phyloP scores from a whole-genome alignment of 2,329 filamentous ascomycete species.

The Epichloe hybrida region DNA sequence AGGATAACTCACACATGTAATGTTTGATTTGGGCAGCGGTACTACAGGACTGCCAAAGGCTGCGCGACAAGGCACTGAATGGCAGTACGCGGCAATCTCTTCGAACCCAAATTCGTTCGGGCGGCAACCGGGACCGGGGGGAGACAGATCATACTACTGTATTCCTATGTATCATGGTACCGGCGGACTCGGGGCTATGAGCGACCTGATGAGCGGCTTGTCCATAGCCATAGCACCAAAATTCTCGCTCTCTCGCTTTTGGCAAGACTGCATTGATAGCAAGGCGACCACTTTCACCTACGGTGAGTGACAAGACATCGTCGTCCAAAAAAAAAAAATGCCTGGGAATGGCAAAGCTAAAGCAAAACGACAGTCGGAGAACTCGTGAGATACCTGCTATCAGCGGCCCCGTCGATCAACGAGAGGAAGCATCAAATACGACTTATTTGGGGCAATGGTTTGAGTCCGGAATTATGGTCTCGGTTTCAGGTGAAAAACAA shows the following conservation, averaged over 20 bases:
- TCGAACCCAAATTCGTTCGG: background rate
- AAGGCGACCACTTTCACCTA: conserved; percentile 4
- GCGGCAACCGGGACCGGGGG: conserved; percentile 1
- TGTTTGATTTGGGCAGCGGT: background rate
- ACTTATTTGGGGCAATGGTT: conserved; percentile 5
- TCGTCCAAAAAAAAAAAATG: background rate
- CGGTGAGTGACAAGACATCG: background rate
- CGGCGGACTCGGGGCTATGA: background rate
- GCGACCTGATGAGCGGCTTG: conserved; percentile 3
- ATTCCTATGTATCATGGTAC: conserved; percentile 6
- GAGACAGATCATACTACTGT: conserved; percentile 3
- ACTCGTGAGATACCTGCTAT: conserved; percentile 3
- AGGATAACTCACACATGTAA: background rate
- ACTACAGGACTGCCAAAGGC: conserved; percentile 6
- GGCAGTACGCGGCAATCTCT: background rate
- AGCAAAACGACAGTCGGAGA: conserved; percentile 1
- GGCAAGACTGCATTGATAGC: conserved; percentile 6
- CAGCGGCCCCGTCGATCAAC: conserved; percentile 1
- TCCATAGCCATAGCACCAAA: conserved; percentile 3
- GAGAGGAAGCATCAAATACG: conserved; percentile 2
- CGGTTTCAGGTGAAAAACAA: background rate
- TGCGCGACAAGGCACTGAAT: background rate
- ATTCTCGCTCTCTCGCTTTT: conserved; percentile 6
- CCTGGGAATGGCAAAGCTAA: background rate
- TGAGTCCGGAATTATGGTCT: conserved; percentile 6